Percentiles rank a stretch among this genome's conserved stretches.
phyloP scores from a whole-genome alignment of 202 grass and related monocot species.

The Zizania palustris region DNA sequence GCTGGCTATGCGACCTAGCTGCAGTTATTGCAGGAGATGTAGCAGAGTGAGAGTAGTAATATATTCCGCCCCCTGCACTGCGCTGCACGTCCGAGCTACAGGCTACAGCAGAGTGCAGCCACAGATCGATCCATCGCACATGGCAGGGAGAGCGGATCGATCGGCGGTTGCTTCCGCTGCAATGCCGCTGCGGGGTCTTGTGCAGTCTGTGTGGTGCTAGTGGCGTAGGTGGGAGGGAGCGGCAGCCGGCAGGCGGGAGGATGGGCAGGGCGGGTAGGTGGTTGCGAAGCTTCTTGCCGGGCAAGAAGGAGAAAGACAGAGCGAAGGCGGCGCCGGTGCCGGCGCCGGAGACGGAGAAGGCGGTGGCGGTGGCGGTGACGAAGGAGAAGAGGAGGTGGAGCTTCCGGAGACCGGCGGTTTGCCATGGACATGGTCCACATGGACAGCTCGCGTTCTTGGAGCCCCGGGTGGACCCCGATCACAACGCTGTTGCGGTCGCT shows the following conservation, averaged over 20 bases:
- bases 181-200: conserved; percentile 19
- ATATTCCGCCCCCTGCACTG: conserved; percentile 29
- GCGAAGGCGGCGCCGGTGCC: background rate
- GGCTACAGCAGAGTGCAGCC: no score
- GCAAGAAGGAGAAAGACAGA: conserved; percentile 49
- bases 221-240: no score
- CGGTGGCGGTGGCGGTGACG: background rate
- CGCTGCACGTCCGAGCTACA: conserved; percentile 2
- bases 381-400: conserved; percentile 92
- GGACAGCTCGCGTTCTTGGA: conserved; percentile 43
- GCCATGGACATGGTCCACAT: background rate
- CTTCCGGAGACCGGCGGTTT: conserved; percentile 56
- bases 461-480: conserved; percentile 45
- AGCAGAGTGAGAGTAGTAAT: conserved; percentile 26
- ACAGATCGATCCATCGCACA: conserved; percentile 31
- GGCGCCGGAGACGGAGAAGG: background rate
- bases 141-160: background rate
- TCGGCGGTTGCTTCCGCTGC: background rate
- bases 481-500: conserved; percentile 58
- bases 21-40: conserved; percentile 45
- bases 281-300: conserved; percentile 77
- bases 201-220: background rate
- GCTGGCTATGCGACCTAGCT: background rate
- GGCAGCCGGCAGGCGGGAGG: background rate
- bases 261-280: conserved; percentile 89